A percentile compares a stretch with the other conserved stretches of the same genome.
Conservation (phyloP, 495 filamentous ascomycete genomes). For the Tetracladium marchalianum region DNA sequence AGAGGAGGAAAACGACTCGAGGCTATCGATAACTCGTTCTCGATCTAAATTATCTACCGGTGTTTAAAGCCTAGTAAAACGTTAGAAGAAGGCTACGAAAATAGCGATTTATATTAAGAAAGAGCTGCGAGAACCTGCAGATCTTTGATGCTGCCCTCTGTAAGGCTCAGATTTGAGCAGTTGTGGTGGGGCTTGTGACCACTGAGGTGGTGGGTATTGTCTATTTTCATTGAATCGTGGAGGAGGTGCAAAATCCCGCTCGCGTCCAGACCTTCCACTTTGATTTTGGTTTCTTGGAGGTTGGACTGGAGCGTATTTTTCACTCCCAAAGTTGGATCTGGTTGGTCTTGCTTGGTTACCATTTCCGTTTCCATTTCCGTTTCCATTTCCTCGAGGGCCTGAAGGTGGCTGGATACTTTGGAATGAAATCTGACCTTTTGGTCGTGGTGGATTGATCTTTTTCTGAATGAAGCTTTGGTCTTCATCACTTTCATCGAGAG, state of each 20-base stretch:
- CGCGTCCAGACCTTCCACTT: background rate
- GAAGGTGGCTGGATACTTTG: background rate
- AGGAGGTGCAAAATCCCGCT: constrained; percentile 2
- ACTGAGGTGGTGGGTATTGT: background rate
- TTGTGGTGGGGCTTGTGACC: too few relatives aligned
- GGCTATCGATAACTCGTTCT: too few relatives aligned
- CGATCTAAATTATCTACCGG: too few relatives aligned
- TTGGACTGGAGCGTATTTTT: background rate
- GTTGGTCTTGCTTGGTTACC: background rate
- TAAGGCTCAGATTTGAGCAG: too few relatives aligned
- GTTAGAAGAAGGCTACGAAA: too few relatives aligned
- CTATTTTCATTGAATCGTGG: constrained; percentile 1
- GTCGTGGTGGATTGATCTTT: constrained; percentile 13
- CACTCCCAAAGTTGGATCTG: background rate
- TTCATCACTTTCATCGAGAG: constrained; percentile 20
- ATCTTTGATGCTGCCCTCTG: too few relatives aligned
- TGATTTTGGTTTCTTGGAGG: background rate
- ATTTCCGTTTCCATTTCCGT: too few relatives aligned
- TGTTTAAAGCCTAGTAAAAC: too few relatives aligned
- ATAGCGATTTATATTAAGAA: too few relatives aligned
- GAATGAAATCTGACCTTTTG: constrained; percentile 17
- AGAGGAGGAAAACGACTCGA: too few relatives aligned
- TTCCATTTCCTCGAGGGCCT: background rate
- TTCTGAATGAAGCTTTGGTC: constrained; percentile 19
- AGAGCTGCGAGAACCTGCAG: too few relatives aligned